These are phyloP conservation scores for Fusarium sp. DNA, from an alignment of 2,329 filamentous ascomycete genomes.

Conservation along the genomic window DNA sequence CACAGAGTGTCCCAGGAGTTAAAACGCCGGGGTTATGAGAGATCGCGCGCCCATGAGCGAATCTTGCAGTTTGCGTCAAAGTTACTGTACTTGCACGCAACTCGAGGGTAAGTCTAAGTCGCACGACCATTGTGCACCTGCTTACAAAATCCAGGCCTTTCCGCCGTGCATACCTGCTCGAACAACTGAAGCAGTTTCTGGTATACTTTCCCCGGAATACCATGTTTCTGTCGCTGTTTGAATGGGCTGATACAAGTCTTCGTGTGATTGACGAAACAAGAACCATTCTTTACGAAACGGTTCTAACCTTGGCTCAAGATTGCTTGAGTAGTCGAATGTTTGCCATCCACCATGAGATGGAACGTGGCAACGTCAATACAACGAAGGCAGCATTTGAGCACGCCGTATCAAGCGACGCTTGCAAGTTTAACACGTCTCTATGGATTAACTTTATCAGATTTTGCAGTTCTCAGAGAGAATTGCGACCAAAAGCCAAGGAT, in stretches of 20 bases:
- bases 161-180: constrained; percentile 74
- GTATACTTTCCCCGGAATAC: constrained; percentile 79
- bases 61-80: constrained; percentile 77
- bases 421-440: constrained; percentile 58
- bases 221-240: constrained; percentile 77
- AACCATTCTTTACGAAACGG: constrained; percentile 69
- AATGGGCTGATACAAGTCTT: constrained; percentile 79
- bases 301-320: constrained; percentile 58
- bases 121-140: neutral
- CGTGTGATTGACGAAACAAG: constrained; percentile 82
- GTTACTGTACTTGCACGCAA: constrained; percentile 76
- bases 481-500: constrained; percentile 59
- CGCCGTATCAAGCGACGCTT: constrained; percentile 59
- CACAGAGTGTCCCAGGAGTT: constrained; percentile 60
- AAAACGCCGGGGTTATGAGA: constrained; percentile 51
- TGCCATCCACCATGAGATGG: constrained; percentile 65
- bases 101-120: constrained; percentile 61
- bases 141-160: constrained; percentile 65
- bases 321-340: constrained; percentile 62
- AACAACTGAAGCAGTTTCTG: constrained; percentile 72
- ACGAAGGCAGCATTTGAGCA: constrained; percentile 65
- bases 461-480: constrained; percentile 55
- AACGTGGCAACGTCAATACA: constrained; percentile 63
- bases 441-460: constrained; percentile 67
- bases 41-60: constrained; percentile 66